These are phyloP conservation scores for Teunomyces stri DNA, from an alignment of 805 yeast genomes.

Conservation along the genomic window DNA sequence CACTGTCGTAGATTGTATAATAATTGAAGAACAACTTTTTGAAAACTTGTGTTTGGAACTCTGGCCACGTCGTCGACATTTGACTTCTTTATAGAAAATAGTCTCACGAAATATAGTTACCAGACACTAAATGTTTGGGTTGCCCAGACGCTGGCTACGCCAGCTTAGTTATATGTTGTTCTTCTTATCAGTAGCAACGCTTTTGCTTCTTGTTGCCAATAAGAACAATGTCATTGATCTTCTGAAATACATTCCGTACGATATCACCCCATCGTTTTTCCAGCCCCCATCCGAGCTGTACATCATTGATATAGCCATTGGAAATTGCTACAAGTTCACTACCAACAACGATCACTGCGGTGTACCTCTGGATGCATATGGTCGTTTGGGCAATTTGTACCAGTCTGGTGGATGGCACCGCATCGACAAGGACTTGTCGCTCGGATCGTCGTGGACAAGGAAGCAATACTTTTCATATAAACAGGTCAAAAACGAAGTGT, in stretches of 20 bases:
- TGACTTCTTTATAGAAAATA: no score
- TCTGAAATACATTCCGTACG: slow-evolving; percentile 23
- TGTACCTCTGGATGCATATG: slow-evolving; percentile 19
- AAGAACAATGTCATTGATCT: slow-evolving; percentile 33
- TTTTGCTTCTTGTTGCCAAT: slow-evolving; percentile 38
- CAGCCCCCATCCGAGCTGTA: slow-evolving; percentile 39
- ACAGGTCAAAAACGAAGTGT: slow-evolving; percentile 19
- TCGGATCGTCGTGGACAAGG: slow-evolving; percentile 44
- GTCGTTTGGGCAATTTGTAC: slow-evolving; percentile 23
- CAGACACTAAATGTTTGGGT: slow-evolving; percentile 14
- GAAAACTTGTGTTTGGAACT: no score
- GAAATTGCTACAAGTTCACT: slow-evolving; percentile 28
- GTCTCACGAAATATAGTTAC: background rate
- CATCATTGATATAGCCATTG: slow-evolving; percentile 42
- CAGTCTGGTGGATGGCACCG: slow-evolving; percentile 36
- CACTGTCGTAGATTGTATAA: no score
- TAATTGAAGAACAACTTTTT: no score
- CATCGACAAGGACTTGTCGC: slow-evolving; percentile 46
- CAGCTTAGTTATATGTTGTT: slow-evolving; percentile 20
- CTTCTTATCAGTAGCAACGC: slow-evolving; percentile 15
- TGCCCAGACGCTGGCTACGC: slow-evolving; percentile 33
- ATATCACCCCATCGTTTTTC: slow-evolving; percentile 22
- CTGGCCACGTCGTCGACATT: no score
- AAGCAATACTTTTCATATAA: slow-evolving; percentile 39
- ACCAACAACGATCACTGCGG: slow-evolving; percentile 25